A percentile compares a stretch with the other conserved stretches of the same genome.
phyloP scores from a whole-genome alignment of 345 rosid genomes.

The Raphanus raphanistrum region DNA sequence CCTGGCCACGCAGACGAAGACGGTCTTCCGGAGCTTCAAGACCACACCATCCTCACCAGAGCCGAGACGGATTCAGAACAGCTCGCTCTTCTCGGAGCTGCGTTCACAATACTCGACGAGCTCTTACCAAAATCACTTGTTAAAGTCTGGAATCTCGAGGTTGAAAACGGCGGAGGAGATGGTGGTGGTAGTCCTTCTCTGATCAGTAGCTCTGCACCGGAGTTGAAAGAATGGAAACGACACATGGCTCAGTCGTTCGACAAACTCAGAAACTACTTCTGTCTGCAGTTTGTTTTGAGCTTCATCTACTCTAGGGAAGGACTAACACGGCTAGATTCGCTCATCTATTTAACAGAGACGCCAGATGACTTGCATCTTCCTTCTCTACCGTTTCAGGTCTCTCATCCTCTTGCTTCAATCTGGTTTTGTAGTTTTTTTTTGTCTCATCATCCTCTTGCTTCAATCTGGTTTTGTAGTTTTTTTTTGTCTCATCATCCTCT shows the following conservation, averaged over 20 bases:
- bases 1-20: constrained; percentile 94
- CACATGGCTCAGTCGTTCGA: constrained; percentile 88
- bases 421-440: constrained; percentile 1
- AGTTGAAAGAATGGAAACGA: constrained; percentile 91
- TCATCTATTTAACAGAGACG: constrained; percentile 65
- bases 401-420: not conserved
- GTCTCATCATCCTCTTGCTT: not conserved
- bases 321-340: constrained; percentile 70
- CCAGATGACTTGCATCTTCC: constrained; percentile 75
- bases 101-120: constrained; percentile 88
- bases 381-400: constrained; percentile 97
- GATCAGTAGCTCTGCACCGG: constrained; percentile 48
- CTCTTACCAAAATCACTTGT: constrained; percentile 62
- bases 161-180: constrained; percentile 49
- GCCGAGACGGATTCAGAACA: constrained; percentile 94
- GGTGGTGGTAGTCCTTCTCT: constrained; percentile 45
- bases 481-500: too few relatives aligned
- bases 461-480: constrained; percentile 1
- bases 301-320: constrained; percentile 97
- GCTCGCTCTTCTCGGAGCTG: constrained; percentile 88
- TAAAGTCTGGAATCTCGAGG: constrained; percentile 64
- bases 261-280: constrained; percentile 88
- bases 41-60: constrained; percentile 55
- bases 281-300: constrained; percentile 88
- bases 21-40: constrained; percentile 76